A percentile compares a stretch with the other conserved stretches of the same genome.
These are phyloP conservation scores for Cutaneotrichosporon cutaneum DNA, from an alignment of 1,284 basidiomycete genomes.

Conservation along the genomic window DNA sequence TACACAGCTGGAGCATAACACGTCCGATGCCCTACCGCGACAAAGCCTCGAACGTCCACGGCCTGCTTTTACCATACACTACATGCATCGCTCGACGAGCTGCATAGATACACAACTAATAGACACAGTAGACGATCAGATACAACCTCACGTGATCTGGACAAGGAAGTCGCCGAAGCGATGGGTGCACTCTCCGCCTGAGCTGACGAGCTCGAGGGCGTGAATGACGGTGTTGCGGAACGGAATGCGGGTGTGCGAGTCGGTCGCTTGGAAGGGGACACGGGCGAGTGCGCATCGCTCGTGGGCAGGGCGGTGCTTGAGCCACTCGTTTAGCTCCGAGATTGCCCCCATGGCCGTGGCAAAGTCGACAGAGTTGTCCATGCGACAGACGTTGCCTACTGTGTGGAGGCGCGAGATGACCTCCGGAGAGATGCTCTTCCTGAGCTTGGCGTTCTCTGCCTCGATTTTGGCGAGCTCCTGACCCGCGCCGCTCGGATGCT, in stretches of 20 bases:
- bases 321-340: conserved; percentile 8
- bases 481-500: conserved; percentile 6
- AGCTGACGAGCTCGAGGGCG: conserved; percentile 15
- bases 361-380: conserved; percentile 4
- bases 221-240: conserved; percentile 20
- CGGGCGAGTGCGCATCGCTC: conserved; percentile 3
- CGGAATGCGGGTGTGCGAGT: conserved; percentile 9
- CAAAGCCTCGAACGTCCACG: no score
- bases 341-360: neutral
- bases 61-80: no score
- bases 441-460: conserved; percentile 2
- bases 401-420: conserved; percentile 4
- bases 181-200: conserved; percentile 18
- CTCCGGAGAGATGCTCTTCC: neutral
- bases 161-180: conserved; percentile 18
- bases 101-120: no score
- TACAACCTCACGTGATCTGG: conserved; percentile 16
- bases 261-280: conserved; percentile 10
- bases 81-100: neutral
- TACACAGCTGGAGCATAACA: no score
- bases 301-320: neutral
- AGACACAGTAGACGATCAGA: conserved; percentile 10
- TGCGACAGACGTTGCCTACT: neutral
- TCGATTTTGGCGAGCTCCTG: conserved; percentile 6
- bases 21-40: no score